Conservation (phyloP, 768 basidiomycete genomes). For the Boletus pseudo-olivaceus region DNA sequence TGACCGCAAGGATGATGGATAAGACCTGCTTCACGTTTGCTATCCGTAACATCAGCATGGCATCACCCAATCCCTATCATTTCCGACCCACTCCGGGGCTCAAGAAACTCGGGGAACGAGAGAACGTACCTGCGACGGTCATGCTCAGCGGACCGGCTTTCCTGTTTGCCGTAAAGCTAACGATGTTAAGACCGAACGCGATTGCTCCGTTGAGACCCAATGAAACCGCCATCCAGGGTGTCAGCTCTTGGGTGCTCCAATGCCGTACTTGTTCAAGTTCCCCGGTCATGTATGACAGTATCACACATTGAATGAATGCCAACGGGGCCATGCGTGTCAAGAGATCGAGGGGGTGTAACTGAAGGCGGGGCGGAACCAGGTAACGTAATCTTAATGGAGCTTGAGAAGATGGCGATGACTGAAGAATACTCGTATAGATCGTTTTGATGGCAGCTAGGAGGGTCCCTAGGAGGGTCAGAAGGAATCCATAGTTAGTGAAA, state of each 20-base stretch:
- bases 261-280: conserved; percentile 65
- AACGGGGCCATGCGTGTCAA: conserved; percentile 88
- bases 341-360: conserved; percentile 77
- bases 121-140: conserved; percentile 76
- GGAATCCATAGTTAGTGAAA: conserved; percentile 78
- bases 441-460: conserved; percentile 93
- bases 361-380: conserved; percentile 34
- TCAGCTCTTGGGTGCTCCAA: conserved; percentile 43
- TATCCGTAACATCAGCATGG: conserved; percentile 27
- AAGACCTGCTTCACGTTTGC: conserved; percentile 93
- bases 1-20: conserved; percentile 80
- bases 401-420: conserved; percentile 37
- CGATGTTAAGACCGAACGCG: conserved; percentile 91
- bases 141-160: conserved; percentile 86
- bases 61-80: neutral
- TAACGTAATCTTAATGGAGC: conserved; percentile 15
- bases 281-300: conserved; percentile 74
- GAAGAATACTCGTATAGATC: conserved; percentile 81
- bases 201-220: conserved; percentile 77
- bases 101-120: neutral
- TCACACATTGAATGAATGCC: conserved; percentile 82
- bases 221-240: conserved; percentile 42
- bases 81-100: conserved; percentile 5
- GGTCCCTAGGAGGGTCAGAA: conserved; percentile 87
- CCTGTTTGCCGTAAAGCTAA: conserved; percentile 95